Conservation (phyloP, 768 basidiomycete species). For the Pleurotus ostreatus region DNA sequence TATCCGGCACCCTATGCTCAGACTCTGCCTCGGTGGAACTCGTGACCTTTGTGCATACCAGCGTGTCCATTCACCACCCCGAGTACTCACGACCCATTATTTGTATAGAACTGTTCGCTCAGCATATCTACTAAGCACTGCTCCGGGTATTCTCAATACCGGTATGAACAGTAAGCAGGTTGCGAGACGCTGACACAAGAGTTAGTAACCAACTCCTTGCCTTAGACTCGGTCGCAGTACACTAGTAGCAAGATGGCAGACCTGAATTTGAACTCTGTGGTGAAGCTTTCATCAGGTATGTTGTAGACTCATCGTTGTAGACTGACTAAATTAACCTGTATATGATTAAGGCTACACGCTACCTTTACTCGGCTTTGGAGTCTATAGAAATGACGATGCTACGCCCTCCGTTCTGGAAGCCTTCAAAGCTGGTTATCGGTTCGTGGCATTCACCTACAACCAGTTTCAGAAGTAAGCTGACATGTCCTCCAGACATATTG, state of each 20-base stretch:
- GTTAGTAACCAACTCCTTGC: too few species aligned
- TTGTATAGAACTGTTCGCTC: too few species aligned
- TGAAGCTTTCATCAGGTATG: conserved; percentile 20
- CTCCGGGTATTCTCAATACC: too few species aligned
- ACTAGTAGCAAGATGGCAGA: neutral
- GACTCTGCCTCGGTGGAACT: too few species aligned
- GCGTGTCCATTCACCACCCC: too few species aligned
- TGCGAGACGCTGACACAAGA: too few species aligned
- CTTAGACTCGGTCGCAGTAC: too few species aligned
- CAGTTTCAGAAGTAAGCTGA: neutral
- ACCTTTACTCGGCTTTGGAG: conserved; percentile 59
- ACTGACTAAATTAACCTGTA: conserved; percentile 8
- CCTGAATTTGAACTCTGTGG: conserved; percentile 16
- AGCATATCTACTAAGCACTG: too few species aligned
- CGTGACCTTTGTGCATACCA: too few species aligned
- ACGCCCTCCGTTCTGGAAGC: conserved; percentile 49
- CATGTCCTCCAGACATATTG: conserved; percentile 43
- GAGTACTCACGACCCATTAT: too few species aligned
- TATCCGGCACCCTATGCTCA: too few species aligned
- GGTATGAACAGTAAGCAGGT: too few species aligned
- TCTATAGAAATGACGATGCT: conserved; percentile 53
- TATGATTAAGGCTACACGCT: conserved; percentile 35
- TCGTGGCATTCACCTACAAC: neutral
- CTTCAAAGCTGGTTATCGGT: conserved; percentile 57
- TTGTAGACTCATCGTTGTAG: neutral